phyloP scores from a whole-genome alignment of 352 stramenopile genomes.

The Poterioochromonas sp. region DNA sequence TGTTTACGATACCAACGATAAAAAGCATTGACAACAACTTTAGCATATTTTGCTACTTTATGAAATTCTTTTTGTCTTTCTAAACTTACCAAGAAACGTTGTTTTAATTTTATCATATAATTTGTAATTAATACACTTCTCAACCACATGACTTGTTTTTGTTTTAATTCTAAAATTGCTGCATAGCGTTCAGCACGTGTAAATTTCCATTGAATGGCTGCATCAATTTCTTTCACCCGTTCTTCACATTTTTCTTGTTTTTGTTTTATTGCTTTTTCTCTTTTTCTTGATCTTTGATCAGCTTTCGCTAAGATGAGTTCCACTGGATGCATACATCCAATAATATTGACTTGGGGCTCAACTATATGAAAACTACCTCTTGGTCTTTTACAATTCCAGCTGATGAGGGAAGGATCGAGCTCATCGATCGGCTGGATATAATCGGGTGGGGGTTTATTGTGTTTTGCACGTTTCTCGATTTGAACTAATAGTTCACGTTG shows the following conservation, averaged over 20 bases:
- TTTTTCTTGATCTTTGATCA: neutral
- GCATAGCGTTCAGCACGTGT: slow-evolving; percentile 1
- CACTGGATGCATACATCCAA: neutral
- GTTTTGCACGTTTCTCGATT: neutral
- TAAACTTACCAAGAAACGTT: neutral
- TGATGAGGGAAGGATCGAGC: neutral
- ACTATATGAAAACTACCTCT: neutral
- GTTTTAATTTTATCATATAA: neutral
- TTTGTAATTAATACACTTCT: neutral
- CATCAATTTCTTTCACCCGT: neutral
- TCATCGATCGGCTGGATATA: neutral
- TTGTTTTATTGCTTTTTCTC: neutral
- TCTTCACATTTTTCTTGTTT: neutral
- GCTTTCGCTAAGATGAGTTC: slow-evolving; percentile 7
- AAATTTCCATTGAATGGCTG: neutral
- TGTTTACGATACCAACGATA: neutral
- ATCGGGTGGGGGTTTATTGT: neutral
- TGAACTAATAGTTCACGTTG: neutral
- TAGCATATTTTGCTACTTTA: neutral
- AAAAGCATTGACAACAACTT: neutral
- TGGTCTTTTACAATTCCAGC: neutral
- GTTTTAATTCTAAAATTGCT: neutral
- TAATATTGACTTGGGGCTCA: neutral
- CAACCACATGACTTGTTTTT: neutral
- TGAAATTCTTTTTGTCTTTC: neutral